These are phyloP conservation scores for Ustilago cynodontis DNA, from an alignment of 1,284 basidiomycete genomes.

Conservation along the genomic window DNA sequence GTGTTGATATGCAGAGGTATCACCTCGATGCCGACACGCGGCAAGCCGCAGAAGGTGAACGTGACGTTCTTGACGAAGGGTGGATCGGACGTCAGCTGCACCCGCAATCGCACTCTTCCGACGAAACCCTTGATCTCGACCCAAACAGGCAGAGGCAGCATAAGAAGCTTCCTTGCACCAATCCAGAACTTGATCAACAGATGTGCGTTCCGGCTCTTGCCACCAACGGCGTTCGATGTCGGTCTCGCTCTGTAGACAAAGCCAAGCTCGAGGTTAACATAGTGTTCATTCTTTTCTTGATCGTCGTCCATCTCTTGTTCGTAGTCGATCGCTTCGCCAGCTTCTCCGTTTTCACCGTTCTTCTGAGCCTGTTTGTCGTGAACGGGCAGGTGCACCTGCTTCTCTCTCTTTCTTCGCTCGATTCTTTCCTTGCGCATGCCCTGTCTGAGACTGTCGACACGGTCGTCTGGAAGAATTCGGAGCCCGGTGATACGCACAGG, in stretches of 20 bases:
- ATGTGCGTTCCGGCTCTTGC: conserved; percentile 48
- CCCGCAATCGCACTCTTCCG: conserved; percentile 37
- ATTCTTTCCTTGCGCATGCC: conserved; percentile 13
- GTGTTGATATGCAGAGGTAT: conserved; percentile 53
- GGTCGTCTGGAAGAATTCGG: conserved; percentile 35
- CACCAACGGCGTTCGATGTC: conserved; percentile 26
- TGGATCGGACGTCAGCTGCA: conserved; percentile 54
- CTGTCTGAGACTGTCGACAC: conserved; percentile 3
- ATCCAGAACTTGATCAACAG: conserved; percentile 55
- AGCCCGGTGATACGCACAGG: conserved; percentile 53
- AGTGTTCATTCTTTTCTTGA: conserved; percentile 27
- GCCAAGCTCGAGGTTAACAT: conserved; percentile 54
- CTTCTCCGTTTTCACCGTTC: background rate
- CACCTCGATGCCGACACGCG: conserved; percentile 50
- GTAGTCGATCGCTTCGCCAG: background rate
- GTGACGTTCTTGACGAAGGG: conserved; percentile 58
- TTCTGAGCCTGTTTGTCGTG: background rate
- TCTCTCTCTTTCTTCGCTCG: conserved; percentile 3
- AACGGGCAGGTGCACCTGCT: conserved; percentile 3
- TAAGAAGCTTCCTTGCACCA: conserved; percentile 41
- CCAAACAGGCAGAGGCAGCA: conserved; percentile 55
- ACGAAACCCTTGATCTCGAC: conserved; percentile 60
- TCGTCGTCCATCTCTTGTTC: conserved; percentile 12
- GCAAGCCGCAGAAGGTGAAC: conserved; percentile 54
- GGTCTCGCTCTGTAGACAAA: conserved; percentile 52